phyloP scores from a whole-genome alignment of 768 basidiomycete species.

The Mycena maculata region DNA sequence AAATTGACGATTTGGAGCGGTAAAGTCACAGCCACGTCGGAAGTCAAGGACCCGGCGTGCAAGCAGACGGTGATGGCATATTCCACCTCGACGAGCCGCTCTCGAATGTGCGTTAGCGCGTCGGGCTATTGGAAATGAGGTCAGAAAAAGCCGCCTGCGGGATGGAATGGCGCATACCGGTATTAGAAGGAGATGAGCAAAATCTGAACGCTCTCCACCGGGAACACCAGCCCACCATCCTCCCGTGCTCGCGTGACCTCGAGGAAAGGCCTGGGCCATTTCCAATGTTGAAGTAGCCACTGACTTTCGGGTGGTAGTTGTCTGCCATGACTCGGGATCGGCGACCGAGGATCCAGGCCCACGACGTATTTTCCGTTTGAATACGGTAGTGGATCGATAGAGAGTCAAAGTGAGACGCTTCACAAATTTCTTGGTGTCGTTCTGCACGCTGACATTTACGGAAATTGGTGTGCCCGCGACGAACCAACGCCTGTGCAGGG shows the following conservation, averaged over 20 bases:
- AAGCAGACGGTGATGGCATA: constrained; percentile 77
- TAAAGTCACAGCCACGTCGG: constrained; percentile 76
- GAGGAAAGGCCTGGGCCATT: constrained; percentile 69
- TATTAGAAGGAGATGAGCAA: constrained; percentile 75
- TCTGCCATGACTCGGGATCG: constrained; percentile 73
- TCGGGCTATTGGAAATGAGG: constrained; percentile 61
- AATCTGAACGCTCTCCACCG: constrained; percentile 68
- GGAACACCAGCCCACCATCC: constrained; percentile 92
- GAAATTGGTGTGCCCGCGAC: constrained; percentile 84
- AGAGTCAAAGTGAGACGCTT: constrained; percentile 74
- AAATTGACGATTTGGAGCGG: constrained; percentile 86
- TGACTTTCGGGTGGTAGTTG: constrained; percentile 69
- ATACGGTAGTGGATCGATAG: constrained; percentile 72
- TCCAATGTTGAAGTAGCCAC: constrained; percentile 75
- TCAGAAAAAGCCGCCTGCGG: constrained; percentile 2
- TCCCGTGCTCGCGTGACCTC: constrained; percentile 80
- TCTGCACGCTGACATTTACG: constrained; percentile 72
- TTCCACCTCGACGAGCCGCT: constrained; percentile 79
- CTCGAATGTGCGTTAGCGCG: constrained; percentile 74
- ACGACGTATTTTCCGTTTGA: constrained; percentile 60
- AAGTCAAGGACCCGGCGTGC: constrained; percentile 65
- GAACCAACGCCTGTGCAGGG: constrained; percentile 80
- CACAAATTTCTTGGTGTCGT: constrained; percentile 75
- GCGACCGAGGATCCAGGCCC: constrained; percentile 46
- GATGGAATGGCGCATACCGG: constrained; percentile 70